These are phyloP conservation scores for Stentor roeselii DNA, from an alignment of 73 alveolate species.

Conservation along the genomic window DNA sequence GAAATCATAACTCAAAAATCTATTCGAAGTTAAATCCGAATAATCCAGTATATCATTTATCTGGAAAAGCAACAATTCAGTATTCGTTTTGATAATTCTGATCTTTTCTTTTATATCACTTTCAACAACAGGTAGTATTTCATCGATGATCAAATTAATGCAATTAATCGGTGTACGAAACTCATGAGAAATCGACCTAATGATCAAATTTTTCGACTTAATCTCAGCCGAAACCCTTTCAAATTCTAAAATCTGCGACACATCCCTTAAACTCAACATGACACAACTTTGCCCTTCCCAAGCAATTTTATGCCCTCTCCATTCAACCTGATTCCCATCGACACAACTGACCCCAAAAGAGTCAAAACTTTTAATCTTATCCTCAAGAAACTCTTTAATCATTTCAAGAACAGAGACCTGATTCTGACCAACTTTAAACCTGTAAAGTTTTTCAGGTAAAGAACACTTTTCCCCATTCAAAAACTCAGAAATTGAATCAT, in stretches of 20 bases:
- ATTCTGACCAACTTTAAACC: not conserved
- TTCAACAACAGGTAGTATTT: not conserved
- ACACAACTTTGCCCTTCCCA: not conserved
- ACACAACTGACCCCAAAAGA: not conserved
- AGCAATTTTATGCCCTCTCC: not conserved
- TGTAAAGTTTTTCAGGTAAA: not conserved
- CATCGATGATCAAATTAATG: not conserved
- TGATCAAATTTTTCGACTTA: not conserved
- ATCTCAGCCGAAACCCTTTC: not conserved
- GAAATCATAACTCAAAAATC: too few species aligned
- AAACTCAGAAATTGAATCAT: not conserved
- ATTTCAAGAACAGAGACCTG: not conserved
- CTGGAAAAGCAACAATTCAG: not conserved
- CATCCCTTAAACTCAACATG: not conserved
- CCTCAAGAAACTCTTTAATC: not conserved
- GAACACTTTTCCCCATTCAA: not conserved
- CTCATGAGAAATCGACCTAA: constrained; percentile 21
- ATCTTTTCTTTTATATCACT: too few species aligned
- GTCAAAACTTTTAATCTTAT: too few species aligned
- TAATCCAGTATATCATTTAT: not conserved
- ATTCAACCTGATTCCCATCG: not conserved
- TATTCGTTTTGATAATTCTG: not conserved
- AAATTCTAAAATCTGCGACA: not conserved
- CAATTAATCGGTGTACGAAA: constrained; percentile 1
- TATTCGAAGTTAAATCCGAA: not conserved